Percentiles rank a stretch among this genome's conserved stretches.
Conservation (phyloP, 176 grass and related monocot species). For the Rhynchospora pubera region DNA sequence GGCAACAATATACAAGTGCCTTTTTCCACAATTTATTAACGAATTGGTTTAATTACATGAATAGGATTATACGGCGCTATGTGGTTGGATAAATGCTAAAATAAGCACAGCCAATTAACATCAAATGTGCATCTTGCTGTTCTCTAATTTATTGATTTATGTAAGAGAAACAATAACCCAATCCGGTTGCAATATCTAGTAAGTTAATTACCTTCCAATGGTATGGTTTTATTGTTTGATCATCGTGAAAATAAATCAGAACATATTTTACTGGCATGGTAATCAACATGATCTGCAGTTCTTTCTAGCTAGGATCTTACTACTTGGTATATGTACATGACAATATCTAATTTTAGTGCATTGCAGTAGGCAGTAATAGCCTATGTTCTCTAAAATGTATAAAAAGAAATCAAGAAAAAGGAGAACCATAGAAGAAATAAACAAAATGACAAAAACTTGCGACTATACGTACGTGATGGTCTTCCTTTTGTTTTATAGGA, state of each 20-base stretch:
- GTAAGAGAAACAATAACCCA: background rate
- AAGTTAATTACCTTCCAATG: no score
- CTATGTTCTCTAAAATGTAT: no score
- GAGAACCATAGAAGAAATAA: background rate
- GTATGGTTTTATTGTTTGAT: no score
- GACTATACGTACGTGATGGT: no score
- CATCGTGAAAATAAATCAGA: no score
- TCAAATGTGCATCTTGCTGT: slow-evolving; percentile 42
- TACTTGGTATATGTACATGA: slow-evolving; percentile 14
- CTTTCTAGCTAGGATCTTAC: slow-evolving; percentile 27
- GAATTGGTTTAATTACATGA: no score
- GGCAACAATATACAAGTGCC: slow-evolving; percentile 30
- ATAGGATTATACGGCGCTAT: slow-evolving; percentile 16
- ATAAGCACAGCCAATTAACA: slow-evolving; percentile 24
- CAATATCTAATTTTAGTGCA: slow-evolving; percentile 11
- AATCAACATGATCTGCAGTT: background rate
- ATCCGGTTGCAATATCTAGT: background rate
- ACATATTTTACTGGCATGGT: no score
- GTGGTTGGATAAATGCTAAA: slow-evolving; percentile 14
- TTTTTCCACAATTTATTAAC: slow-evolving; percentile 1
- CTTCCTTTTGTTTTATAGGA: slow-evolving; percentile 29
- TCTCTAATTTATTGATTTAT: slow-evolving; percentile 10
- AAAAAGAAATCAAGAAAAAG: background rate
- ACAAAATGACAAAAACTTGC: no score
- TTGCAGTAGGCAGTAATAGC: background rate